A percentile compares a stretch with the other conserved stretches of the same genome.
Evolutionary conservation across 2,329 filamentous ascomycete genomes (phyloP).

Genomic region (Chrysosporium queenslandicum): DNA sequence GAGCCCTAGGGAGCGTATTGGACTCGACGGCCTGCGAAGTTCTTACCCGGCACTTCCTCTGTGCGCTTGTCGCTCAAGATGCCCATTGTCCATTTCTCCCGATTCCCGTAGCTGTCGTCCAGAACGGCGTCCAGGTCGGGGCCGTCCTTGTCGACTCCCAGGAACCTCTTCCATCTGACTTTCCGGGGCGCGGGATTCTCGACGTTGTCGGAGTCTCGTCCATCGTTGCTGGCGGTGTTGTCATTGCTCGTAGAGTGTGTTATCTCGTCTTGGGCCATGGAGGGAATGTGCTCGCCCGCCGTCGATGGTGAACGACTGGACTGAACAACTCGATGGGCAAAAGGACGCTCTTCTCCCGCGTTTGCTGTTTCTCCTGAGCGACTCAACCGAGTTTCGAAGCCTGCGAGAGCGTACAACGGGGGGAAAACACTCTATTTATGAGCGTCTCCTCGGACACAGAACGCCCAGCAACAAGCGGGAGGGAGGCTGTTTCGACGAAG

Average conservation of each 20-base stretch:
- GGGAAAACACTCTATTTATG: background rate
- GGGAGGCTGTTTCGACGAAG: background rate
- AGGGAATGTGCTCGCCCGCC: background rate
- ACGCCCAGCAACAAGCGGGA: background rate
- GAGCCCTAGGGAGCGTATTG: background rate
- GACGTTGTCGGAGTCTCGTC: background rate
- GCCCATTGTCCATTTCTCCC: conserved; percentile 54
- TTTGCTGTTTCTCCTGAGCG: too few species aligned
- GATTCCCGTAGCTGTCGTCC: conserved; percentile 7
- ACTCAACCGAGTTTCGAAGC: too few species aligned
- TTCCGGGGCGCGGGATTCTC: background rate
- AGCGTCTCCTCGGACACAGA: background rate
- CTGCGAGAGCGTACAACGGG: background rate
- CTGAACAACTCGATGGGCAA: background rate
- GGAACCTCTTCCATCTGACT: conserved; percentile 15
- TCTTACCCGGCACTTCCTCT: conserved; percentile 73
- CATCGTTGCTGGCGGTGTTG: background rate
- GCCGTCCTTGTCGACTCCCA: conserved; percentile 13
- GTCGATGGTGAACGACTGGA: background rate
- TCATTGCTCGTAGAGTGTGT: background rate
- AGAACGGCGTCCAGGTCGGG: conserved; percentile 1
- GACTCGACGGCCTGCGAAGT: background rate
- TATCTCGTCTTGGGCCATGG: conserved; percentile 5
- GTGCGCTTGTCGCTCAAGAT: conserved; percentile 72
- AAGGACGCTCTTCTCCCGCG: background rate